Percentiles rank a stretch among this genome's conserved stretches.
Evolutionary conservation across 495 filamentous ascomycete species (phyloP).

Genomic region (Lophium mytilinum): DNA sequence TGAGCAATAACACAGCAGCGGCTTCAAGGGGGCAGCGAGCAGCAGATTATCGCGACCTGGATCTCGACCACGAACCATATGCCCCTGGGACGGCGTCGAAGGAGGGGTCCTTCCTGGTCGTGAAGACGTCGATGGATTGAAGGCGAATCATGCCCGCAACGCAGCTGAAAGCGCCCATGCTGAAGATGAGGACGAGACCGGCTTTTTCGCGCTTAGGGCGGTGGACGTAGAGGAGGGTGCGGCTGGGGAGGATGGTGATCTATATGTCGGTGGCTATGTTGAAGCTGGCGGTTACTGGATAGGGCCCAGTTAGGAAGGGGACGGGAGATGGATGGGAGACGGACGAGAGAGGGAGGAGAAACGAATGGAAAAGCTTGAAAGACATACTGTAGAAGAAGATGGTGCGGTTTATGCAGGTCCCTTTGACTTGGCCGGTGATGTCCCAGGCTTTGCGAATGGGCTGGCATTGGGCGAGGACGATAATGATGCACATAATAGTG

Average conservation of each 20-base stretch:
- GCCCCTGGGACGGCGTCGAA: conserved; percentile 32
- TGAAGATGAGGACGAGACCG: conserved; percentile 40
- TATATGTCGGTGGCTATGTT: neutral
- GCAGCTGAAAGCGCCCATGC: conserved; percentile 37
- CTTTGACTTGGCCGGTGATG: conserved; percentile 23
- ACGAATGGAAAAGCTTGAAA: neutral
- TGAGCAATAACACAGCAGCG: conserved; percentile 1
- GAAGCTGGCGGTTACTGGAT: conserved; percentile 1
- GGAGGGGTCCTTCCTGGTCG: neutral
- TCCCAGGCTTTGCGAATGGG: conserved; percentile 39
- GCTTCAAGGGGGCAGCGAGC: conserved; percentile 30
- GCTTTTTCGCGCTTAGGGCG: conserved; percentile 36
- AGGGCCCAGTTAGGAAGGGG: neutral
- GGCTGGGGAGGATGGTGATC: neutral
- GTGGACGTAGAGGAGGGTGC: conserved; percentile 34
- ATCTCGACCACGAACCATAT: conserved; percentile 40
- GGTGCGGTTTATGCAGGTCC: conserved; percentile 38
- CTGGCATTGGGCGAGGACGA: conserved; percentile 36
- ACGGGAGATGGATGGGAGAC: neutral
- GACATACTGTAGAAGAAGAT: conserved; percentile 37
- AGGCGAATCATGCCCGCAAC: conserved; percentile 35
- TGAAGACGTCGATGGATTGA: conserved; percentile 27
- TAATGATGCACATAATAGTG: conserved; percentile 28
- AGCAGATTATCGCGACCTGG: conserved; percentile 38
- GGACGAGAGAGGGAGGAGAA: neutral